These are phyloP conservation scores for Heterobasidion irregulare DNA, from an alignment of 1,284 basidiomycete species.

Conservation along the genomic window DNA sequence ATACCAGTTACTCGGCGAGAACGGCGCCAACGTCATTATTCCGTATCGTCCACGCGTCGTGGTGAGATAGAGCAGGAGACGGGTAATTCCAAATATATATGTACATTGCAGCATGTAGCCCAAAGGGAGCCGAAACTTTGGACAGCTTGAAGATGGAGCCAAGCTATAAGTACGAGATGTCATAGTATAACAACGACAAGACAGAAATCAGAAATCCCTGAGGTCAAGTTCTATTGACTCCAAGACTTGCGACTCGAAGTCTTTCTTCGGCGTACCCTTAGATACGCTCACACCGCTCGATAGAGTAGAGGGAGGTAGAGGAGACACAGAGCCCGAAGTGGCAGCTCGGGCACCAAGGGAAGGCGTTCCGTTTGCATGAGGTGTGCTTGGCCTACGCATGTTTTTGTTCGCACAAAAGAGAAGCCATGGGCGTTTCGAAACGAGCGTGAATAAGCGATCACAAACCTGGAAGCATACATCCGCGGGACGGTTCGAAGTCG, in stretches of 20 bases:
- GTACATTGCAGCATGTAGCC: background rate
- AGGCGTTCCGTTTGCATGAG: slow-evolving; percentile 25
- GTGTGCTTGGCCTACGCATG: slow-evolving; percentile 39
- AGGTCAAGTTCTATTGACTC: slow-evolving; percentile 68
- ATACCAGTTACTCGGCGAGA: no score
- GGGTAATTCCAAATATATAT: background rate
- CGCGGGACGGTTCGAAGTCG: slow-evolving; percentile 44
- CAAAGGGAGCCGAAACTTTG: background rate
- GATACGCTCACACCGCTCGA: slow-evolving; percentile 12
- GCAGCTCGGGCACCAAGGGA: slow-evolving; percentile 16
- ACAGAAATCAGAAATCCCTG: slow-evolving; percentile 54
- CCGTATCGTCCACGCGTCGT: no score
- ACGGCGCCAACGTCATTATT: no score
- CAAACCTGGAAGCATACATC: slow-evolving; percentile 30
- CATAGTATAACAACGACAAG: background rate
- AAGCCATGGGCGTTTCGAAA: slow-evolving; percentile 37
- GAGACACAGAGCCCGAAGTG: slow-evolving; percentile 30
- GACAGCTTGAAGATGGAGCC: background rate
- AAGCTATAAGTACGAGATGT: background rate
- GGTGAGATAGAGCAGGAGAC: background rate
- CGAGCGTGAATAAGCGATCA: slow-evolving; percentile 13
- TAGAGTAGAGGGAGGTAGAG: slow-evolving; percentile 25
- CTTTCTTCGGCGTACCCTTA: slow-evolving; percentile 22
- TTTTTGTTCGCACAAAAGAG: slow-evolving; percentile 7
- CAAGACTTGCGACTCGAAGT: slow-evolving; percentile 50